Base-by-base conservation (phyloP, 1,284 basidiomycete genomes). In the Boletellus sp. region DNA sequence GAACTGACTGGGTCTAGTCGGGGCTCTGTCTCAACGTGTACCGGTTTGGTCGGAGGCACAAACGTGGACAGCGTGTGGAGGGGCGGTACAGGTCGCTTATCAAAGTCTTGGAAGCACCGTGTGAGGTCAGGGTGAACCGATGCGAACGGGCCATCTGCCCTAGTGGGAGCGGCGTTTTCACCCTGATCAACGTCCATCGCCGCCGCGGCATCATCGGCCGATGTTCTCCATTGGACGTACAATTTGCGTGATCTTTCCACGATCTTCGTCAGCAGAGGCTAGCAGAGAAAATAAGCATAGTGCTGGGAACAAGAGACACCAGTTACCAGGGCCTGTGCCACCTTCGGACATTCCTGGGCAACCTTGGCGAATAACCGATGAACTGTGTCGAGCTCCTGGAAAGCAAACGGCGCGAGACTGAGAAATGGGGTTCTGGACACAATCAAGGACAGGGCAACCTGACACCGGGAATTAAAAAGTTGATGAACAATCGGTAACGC, bases 401-500 rank as follows among this genome's bases (percentile, higher is more conserved):
- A 59, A 2, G 79, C 78, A 72, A 74, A 70, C 57, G 75, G 58
- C 41, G 79, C 72, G 58, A 76, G 52, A 57, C 80, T 62, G 54
- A 79, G 59, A 53, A 74, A 64, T 52, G 79, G 69, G 59, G 76
- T 66, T 56, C 74, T 78, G 60, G 66, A 79, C 54, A 70, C 80
- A 61, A 74, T 79, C 64, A 71, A 71, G 52, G 67, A 81, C 57
- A 88, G 62, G 0, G 84, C 84, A 48, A 86, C 82, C 84, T 87
- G 30, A 25, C 13, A 20, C 36, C 46, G 38, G 32, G 38, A 19
- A 43, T 41, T 48, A 44, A 43, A 41, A 17, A 30, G n/a, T 27
- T 30, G 30, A n/a, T 30, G 4, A 25, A 23, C 40, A 26, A 23
- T 33, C 19, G 35, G 34, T 5, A 32, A 41, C 17, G n/a, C 9